phyloP scores from a whole-genome alignment of 1,284 basidiomycete genomes.

The Pulchroboletus neoregius region DNA sequence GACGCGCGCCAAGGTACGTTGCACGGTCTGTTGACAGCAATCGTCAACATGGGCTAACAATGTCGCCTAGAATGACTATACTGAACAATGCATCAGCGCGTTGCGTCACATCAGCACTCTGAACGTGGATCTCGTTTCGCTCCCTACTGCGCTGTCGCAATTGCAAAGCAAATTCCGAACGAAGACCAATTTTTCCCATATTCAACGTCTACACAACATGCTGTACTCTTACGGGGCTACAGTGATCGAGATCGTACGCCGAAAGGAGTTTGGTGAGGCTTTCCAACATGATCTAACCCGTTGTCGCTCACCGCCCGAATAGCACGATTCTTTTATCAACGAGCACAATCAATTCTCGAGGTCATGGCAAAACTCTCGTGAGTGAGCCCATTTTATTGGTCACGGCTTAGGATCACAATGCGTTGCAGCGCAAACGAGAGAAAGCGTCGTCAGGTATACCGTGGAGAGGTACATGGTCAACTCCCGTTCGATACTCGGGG shows the following conservation, averaged over 20 bases:
- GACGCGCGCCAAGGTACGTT: constrained; percentile 54
- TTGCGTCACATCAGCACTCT: constrained; percentile 70
- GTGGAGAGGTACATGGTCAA: constrained; percentile 74
- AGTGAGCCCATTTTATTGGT: constrained; percentile 28
- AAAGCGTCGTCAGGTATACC: constrained; percentile 74
- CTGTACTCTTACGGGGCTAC: constrained; percentile 92
- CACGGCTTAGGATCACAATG: neutral
- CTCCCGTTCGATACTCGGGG: constrained; percentile 75
- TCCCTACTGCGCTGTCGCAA: constrained; percentile 57
- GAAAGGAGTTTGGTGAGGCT: constrained; percentile 78
- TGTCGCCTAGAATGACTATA: constrained; percentile 65
- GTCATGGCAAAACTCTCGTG: constrained; percentile 81
- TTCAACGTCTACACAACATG: constrained; percentile 85
- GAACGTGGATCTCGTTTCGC: constrained; percentile 70
- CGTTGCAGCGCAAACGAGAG: constrained; percentile 59
- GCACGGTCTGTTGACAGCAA: neutral
- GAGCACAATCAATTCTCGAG: constrained; percentile 74
- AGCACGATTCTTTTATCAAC: constrained; percentile 76
- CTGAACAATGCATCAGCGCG: constrained; percentile 61
- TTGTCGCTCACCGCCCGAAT: constrained; percentile 7
- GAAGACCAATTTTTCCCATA: constrained; percentile 86
- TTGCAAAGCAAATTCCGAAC: constrained; percentile 68
- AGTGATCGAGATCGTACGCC: constrained; percentile 84
- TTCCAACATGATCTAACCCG: neutral
- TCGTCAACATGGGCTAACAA: neutral